Percentiles rank a stretch among this genome's conserved stretches.
Conservation (phyloP, 2,329 filamentous ascomycete species). For the Microthyrium microscopicum region DNA sequence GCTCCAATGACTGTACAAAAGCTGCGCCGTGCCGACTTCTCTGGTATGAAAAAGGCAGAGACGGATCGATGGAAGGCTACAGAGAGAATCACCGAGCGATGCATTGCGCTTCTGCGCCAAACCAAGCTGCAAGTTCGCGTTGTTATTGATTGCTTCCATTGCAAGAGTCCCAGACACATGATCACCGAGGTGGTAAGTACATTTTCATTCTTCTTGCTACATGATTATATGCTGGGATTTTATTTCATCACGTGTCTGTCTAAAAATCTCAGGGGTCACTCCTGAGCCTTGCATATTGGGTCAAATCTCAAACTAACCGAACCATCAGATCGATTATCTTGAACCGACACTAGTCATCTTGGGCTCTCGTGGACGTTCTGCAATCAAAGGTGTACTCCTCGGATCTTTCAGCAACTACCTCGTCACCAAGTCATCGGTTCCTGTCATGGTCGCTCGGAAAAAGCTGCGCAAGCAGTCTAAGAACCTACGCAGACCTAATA, state of each 20-base stretch:
- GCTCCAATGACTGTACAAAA: background rate
- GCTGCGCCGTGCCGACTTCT: conserved; percentile 14
- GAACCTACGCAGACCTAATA: conserved; percentile 47
- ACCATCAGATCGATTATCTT: conserved; percentile 65
- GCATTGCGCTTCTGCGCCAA: conserved; percentile 74
- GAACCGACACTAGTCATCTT: conserved; percentile 86
- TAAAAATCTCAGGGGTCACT: background rate
- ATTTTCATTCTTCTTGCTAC: conserved; percentile 3
- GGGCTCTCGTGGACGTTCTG: conserved; percentile 78
- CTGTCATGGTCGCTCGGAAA: conserved; percentile 95
- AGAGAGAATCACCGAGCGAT: conserved; percentile 68
- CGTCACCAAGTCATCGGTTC: conserved; percentile 88
- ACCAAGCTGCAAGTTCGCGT: conserved; percentile 84
- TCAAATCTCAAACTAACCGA: conserved; percentile 2
- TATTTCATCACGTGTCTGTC: conserved; percentile 14
- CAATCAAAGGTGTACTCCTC: conserved; percentile 83
- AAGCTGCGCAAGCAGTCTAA: conserved; percentile 75
- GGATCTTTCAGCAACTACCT: conserved; percentile 96
- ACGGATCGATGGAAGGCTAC: conserved; percentile 67
- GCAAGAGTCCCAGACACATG: conserved; percentile 92
- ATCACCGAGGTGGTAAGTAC: conserved; percentile 68
- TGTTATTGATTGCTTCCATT: conserved; percentile 91
- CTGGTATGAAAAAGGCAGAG: conserved; percentile 38
- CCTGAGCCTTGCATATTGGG: too few relatives aligned
- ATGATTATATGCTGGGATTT: conserved; percentile 9